Base-by-base conservation (phyloP, 352 stramenopile genomes). In the Halophytophthora polymorphica region DNA sequence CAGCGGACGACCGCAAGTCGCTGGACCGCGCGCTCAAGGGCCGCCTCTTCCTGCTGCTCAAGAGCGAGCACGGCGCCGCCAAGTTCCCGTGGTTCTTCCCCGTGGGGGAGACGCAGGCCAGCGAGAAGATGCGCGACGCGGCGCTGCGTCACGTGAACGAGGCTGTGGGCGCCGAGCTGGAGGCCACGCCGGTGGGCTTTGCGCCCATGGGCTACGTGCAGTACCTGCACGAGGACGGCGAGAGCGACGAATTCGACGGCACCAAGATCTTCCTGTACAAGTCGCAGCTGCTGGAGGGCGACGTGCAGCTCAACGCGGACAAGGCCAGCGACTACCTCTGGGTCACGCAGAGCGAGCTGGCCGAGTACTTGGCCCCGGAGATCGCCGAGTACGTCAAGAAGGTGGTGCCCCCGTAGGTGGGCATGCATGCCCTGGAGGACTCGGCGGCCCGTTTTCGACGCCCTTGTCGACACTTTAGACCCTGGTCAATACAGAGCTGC, bases 251-350 rank as follows among this genome's bases (percentile, higher is more conserved):
- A 44, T 85, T 77, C 44, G 73, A 90, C 46, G 83, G 83, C 55
- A 93, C 83, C 35, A 93, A 93, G 58, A 66, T 93, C 33, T 93
- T 93, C 52, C 90, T 91, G 54, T 93, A 91, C 73, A 93, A 93
- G 66, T 78, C 83, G 22, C 79, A 93, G 69, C 51, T 79, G 17
- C 49, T 83, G 29, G 42, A 57, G 37, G 77, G 79, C 61, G 72
- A 88, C 41, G 77, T 89, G 54, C 38, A 62, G 50, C 58, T 90
- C 38, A 85, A 93, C 53, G 48, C 50, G 36, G 40, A 53, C 29
- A 83, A 89, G 62, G 71, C 78, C 28, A 67, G 46, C 33, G 83
- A 93, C 68, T 91, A 87, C 58, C 57, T 91, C 23, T 93, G 83
- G 83, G 83, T 90, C 56, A 93, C 83, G 38, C 70, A 79, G 40